Evolutionary conservation across 2,329 filamentous ascomycete species (phyloP).

Genomic region (Cryphonectria nitschkei): DNA sequence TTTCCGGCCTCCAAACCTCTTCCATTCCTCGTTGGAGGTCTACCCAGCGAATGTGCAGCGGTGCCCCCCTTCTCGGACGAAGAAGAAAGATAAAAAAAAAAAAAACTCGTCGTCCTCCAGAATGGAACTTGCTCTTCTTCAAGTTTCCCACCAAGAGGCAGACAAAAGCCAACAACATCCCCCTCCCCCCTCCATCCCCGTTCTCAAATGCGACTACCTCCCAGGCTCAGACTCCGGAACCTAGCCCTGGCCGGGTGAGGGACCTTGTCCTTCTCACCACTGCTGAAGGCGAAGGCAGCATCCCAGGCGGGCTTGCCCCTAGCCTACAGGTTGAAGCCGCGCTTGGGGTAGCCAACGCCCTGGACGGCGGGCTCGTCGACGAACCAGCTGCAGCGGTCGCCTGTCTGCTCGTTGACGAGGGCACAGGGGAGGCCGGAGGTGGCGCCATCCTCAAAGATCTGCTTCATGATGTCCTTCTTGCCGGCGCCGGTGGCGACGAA

Average conservation of each 20-base stretch:
- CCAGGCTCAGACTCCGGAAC: conserved; percentile 18
- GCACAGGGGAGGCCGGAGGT: conserved; percentile 76
- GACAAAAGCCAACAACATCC: neutral
- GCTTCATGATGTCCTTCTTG: conserved; percentile 90
- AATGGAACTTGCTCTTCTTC: neutral
- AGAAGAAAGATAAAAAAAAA: neutral
- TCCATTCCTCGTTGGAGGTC: neutral
- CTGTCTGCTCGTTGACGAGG: conserved; percentile 81
- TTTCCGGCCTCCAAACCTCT: neutral
- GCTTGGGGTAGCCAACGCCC: conserved; percentile 79
- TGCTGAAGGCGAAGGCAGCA: conserved; percentile 10
- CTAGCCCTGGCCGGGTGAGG: conserved; percentile 18
- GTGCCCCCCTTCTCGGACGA: neutral
- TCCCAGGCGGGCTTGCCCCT: conserved; percentile 42
- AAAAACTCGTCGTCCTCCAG: neutral
- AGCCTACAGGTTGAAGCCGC: conserved; percentile 64
- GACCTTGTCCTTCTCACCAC: conserved; percentile 1
- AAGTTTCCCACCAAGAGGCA: neutral
- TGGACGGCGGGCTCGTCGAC: conserved; percentile 85
- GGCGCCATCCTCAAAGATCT: conserved; percentile 81
- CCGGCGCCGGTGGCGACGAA: conserved; percentile 89
- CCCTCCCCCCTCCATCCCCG: no score
- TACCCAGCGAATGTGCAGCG: neutral
- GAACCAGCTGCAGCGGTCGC: conserved; percentile 94
- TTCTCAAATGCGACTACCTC: conserved; percentile 9